Evolutionary conservation across 352 stramenopile species (phyloP), one percentile per base, ranked within the genome.

Genomic region (Phytophthora idaei): DNA sequence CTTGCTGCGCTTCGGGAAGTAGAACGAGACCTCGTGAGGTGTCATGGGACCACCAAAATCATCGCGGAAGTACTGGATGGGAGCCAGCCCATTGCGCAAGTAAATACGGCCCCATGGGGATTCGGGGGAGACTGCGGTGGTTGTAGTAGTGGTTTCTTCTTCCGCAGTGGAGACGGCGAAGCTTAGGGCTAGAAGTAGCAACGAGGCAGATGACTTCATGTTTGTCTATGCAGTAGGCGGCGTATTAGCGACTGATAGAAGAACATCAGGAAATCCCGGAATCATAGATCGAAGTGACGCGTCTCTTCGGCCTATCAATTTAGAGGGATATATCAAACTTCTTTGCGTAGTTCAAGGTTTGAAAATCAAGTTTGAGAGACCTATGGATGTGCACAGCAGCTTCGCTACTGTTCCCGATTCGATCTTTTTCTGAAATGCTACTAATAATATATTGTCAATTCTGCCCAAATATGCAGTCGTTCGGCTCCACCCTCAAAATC

Each of bases 1-100:
- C 14, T 66, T 57, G 2, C 60, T 41, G 15, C 66, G 60, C 29
- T 70, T 56, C 5, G 81, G 80, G 39, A 88, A 80, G 52, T 77
- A 67, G 51, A 92, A 82, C 11, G 77, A 61, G 5, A 85, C 55
- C 49, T 90, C 84, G 8, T 36, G 62, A 27, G 37, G 4, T 10
- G 69, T 17, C 61, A 92, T 87, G 1, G 66, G 46, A 0, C 81
- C 81, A 2, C 81, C 76, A 25, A 81, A 92, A 28, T 46, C 55
- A 47, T 89, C 81, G 11, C 81, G 81, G 57, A 92, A 90, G 73
- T 92, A 92, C 69, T 92, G 84, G 59, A 92, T 89, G 52, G 81
- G 81, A 0, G 78, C 65, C 25, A 90, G 56, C 2, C 80, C 84
- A 31, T 86, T 69, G 36, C 76, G 80, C n/a, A 92, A 49, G 60